These are phyloP conservation scores for Sporothrix brasiliensis DNA, from an alignment of 2,329 filamentous ascomycete genomes.

Conservation along the genomic window DNA sequence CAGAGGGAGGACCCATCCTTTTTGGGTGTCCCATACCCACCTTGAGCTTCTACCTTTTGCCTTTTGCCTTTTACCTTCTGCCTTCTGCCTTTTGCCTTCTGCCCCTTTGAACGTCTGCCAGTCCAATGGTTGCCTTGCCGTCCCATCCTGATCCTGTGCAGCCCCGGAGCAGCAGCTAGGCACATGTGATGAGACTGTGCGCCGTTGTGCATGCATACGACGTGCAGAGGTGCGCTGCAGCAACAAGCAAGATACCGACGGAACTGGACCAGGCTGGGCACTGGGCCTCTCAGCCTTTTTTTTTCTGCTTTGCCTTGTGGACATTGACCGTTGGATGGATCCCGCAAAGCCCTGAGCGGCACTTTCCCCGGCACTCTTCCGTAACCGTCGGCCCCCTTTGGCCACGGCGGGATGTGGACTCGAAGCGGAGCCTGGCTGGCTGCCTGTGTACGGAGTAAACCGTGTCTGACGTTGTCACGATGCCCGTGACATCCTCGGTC, in stretches of 20 bases:
- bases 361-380: not conserved
- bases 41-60: no score
- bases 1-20: not conserved
- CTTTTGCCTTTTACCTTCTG: no score
- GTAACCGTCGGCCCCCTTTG: not conserved
- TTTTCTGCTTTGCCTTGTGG: constrained; percentile 4
- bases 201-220: not conserved
- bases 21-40: not conserved
- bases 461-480: not conserved
- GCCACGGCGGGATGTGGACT: constrained; percentile 4
- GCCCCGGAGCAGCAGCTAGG: not conserved
- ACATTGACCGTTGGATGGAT: constrained; percentile 6
- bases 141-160: not conserved
- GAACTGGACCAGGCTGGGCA: not conserved
- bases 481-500: not conserved
- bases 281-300: not conserved
- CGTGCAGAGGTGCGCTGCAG: not conserved
- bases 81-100: no score
- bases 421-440: not conserved
- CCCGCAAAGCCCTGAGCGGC: not conserved
- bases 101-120: not conserved
- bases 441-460: no score
- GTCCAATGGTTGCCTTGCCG: not conserved
- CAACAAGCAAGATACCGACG: not conserved
- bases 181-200: constrained; percentile 13